Evolutionary conservation across 345 rosid species (phyloP), one percentile per base, ranked within the genome.

Genomic region (Aquilaria malaccensis): DNA sequence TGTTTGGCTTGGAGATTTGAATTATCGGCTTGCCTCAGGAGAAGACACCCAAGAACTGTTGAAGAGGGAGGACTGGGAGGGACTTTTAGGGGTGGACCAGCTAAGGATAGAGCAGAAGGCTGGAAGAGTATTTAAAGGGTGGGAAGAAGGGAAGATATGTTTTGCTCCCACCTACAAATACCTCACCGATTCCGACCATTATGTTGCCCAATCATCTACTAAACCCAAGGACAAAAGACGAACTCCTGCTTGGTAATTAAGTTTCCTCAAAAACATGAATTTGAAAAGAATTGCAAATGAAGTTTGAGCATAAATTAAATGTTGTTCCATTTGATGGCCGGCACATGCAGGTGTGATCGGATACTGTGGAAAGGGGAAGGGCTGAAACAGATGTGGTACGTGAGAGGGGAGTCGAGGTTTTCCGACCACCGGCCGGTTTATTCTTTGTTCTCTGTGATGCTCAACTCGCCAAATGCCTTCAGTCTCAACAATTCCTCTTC

Each of bases 81-180:
- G 82, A n/a, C 93, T 94, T 71, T 63, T 94, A 13, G 82, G 88
- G 74, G 86, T 81, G 70, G 99, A 94, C 77, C 86, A 94, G 97
- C 78, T 94, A 15, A 82, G 60, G 53, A 68, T 81, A 15, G 95
- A 94, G 68, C 97, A 83, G 64, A 75, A 59, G 60, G 91, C 92
- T 12, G 99, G 96, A 15, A 56, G 88, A 65, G 70, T 90, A 58
- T 94, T 94, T 61, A 58, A 75, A 67, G 99, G 97, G 12, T 94
- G 99, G 99, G 80, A 85, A 69, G 99, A 94, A 71, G 99, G 99
- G 7, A 76, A 54, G 12, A 94, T 94, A 14, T 70, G 67, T 43
- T 94, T 94, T 61, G 88, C 97, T 61, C 99, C 99, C 13, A 94
- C 99, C 11, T 94, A 94, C 79, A 94, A 94, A 71, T 94, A 94